phyloP scores from a whole-genome alignment of 805 yeast species.

The Zygosaccharomyces siamensis region DNA sequence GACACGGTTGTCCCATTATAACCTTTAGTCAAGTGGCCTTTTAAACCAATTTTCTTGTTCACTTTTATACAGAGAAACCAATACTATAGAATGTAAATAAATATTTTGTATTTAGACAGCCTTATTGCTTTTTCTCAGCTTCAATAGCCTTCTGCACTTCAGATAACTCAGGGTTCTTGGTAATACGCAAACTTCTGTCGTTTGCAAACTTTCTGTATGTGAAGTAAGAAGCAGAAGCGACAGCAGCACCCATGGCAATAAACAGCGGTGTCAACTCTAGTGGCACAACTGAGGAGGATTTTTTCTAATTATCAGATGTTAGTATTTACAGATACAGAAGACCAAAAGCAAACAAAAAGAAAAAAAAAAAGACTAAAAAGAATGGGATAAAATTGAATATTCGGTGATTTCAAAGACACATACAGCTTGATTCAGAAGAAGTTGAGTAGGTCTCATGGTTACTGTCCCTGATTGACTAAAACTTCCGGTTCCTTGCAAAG shows the following conservation, averaged over 20 bases:
- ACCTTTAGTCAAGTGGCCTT: background rate
- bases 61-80: background rate
- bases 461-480: background rate
- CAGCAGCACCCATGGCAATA: conserved; percentile 52
- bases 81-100: background rate
- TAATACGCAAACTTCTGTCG: conserved; percentile 47
- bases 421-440: conserved; percentile 45
- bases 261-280: conserved; percentile 56
- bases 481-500: background rate
- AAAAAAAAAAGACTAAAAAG: conserved; percentile 8
- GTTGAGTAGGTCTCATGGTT: conserved; percentile 48
- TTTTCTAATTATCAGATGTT: conserved; percentile 27
- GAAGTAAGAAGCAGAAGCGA: conserved; percentile 47
- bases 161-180: conserved; percentile 41
- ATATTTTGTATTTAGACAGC: background rate
- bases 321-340: background rate
- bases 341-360: background rate
- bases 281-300: conserved; percentile 37
- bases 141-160: conserved; percentile 29
- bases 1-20: background rate
- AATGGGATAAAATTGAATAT: background rate
- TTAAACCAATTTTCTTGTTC: background rate
- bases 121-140: conserved; percentile 7
- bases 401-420: conserved; percentile 21
- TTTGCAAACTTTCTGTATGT: conserved; percentile 46